A percentile compares a stretch with the other conserved stretches of the same genome.
Conservation (phyloP, 768 basidiomycete species). For the Neoboletus brunneissimus region DNA sequence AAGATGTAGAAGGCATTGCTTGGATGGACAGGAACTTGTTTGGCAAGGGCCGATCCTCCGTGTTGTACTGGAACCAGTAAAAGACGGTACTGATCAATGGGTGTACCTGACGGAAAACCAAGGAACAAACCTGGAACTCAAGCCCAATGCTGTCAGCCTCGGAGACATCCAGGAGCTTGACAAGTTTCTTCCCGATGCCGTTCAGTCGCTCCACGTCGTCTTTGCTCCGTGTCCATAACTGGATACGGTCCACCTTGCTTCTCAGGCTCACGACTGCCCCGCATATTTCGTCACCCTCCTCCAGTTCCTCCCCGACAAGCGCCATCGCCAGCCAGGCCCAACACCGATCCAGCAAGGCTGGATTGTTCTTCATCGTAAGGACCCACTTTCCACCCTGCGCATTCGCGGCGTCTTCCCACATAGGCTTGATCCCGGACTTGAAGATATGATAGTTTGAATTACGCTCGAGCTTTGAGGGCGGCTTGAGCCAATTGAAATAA, state of each 20-base stretch:
- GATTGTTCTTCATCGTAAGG: conserved; percentile 85
- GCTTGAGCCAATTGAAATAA: conserved; percentile 93
- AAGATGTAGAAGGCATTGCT: conserved; percentile 61
- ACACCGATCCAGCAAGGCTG: conserved; percentile 74
- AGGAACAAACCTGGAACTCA: conserved; percentile 75
- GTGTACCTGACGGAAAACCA: background rate
- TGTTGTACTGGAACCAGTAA: conserved; percentile 59
- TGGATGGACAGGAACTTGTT: conserved; percentile 85
- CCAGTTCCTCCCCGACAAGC: conserved; percentile 67
- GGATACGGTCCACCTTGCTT: conserved; percentile 85
- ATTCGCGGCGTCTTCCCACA: conserved; percentile 97
- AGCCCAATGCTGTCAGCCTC: conserved; percentile 83
- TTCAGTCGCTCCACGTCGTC: conserved; percentile 86
- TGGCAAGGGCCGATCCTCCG: conserved; percentile 77
- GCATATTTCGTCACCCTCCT: conserved; percentile 70
- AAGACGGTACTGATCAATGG: background rate
- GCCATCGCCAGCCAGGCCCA: conserved; percentile 93
- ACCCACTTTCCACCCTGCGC: conserved; percentile 95
- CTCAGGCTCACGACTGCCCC: conserved; percentile 85
- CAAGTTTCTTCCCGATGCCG: conserved; percentile 76
- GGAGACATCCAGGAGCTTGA: conserved; percentile 79
- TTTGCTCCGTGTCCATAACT: conserved; percentile 85
- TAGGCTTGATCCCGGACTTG: conserved; percentile 90
- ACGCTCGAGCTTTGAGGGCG: conserved; percentile 81
- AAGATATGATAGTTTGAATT: conserved; percentile 96